phyloP scores from a whole-genome alignment of 306 rosid species.

The Benincasa hispida region DNA sequence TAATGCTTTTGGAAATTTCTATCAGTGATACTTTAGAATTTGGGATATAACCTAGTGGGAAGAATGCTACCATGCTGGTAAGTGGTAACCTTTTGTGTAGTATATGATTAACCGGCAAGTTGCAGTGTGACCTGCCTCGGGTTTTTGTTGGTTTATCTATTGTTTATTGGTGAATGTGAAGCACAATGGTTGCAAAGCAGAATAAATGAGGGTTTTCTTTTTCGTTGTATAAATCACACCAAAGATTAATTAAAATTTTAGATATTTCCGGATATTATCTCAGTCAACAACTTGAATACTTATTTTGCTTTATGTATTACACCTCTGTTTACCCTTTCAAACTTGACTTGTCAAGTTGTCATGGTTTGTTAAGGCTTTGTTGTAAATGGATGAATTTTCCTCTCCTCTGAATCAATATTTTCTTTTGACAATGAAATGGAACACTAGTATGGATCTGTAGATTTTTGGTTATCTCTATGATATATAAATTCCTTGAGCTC shows the following conservation, averaged over 20 bases:
- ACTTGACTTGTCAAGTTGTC: not conserved
- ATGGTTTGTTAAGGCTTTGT: not conserved
- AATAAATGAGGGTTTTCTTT: not conserved
- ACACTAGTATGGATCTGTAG: not conserved
- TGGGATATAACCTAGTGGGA: not conserved
- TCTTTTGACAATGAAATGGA: not conserved
- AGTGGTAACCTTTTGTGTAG: too few relatives aligned
- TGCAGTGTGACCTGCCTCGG: not conserved
- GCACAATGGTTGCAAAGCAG: not conserved
- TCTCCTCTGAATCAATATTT: not conserved
- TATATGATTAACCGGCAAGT: not conserved
- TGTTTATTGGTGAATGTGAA: not conserved
- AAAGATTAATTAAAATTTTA: not conserved
- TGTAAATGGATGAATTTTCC: not conserved
- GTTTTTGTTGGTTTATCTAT: not conserved
- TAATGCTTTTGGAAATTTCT: not conserved
- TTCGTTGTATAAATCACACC: not conserved
- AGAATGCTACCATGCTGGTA: too few relatives aligned
- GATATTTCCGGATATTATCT: not conserved
- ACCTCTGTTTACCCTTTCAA: not conserved
- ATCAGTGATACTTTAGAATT: not conserved
- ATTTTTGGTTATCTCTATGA: not conserved
- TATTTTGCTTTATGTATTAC: not conserved
- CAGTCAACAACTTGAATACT: not conserved
- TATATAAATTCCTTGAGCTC: not conserved